Percentiles rank a stretch among this genome's conserved stretches.
Conservation (phyloP, 495 filamentous ascomycete species). For the Echria macrotheca region DNA sequence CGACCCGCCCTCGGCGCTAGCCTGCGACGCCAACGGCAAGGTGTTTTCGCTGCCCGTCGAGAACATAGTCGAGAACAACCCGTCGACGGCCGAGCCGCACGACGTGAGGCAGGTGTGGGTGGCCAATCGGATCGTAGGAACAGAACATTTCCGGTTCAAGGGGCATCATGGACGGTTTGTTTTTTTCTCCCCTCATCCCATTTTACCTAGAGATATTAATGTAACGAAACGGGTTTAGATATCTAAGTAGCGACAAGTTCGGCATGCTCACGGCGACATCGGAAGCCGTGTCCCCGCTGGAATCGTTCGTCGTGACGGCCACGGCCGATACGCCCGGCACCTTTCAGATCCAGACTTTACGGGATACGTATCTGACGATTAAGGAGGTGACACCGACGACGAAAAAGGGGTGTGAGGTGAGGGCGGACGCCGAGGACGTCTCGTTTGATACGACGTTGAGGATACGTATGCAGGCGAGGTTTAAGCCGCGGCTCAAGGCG, state of each 20-base stretch:
- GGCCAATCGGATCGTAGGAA: constrained; percentile 77
- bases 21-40: constrained; percentile 77
- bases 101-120: constrained; percentile 95
- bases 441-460: constrained; percentile 72
- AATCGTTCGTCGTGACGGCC: constrained; percentile 69
- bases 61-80: constrained; percentile 76
- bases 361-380: constrained; percentile 56
- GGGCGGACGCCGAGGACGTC: constrained; percentile 69
- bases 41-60: constrained; percentile 75
- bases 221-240: constrained; percentile 33
- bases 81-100: constrained; percentile 79
- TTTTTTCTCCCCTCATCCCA: not conserved
- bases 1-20: constrained; percentile 60
- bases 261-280: constrained; percentile 70
- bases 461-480: constrained; percentile 90
- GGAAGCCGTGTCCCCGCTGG: constrained; percentile 75
- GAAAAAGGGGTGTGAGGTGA: constrained; percentile 54
- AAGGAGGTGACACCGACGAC: constrained; percentile 35
- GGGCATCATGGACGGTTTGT: constrained; percentile 76
- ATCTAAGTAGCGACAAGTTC: constrained; percentile 78
- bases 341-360: constrained; percentile 63
- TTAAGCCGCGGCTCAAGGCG: constrained; percentile 65
- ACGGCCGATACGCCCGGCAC: constrained; percentile 57
- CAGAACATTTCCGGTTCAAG: constrained; percentile 76
- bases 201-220: too few species aligned